Percentiles rank a stretch among this genome's conserved stretches.
Evolutionary conservation across 2,329 filamentous ascomycete genomes (phyloP).

Genomic region (Epichloe gansuensis): DNA sequence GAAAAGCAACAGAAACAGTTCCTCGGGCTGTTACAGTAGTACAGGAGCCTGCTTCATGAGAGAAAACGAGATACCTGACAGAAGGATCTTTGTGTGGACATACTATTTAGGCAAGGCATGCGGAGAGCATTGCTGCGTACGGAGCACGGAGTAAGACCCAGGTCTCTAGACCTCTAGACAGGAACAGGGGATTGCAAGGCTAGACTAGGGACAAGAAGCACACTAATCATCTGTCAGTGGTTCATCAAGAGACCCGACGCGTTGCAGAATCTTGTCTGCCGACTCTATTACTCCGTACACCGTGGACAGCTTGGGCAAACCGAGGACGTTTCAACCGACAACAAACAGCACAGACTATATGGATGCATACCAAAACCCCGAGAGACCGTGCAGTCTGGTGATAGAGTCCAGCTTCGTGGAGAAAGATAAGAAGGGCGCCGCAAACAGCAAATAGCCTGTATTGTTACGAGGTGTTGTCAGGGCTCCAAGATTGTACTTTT

Average conservation of each 20-base stretch:
- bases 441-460: no score
- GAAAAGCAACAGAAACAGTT: no score
- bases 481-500: no score
- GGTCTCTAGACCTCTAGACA: neutral
- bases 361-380: no score
- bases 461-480: no score
- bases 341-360: no score
- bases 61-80: neutral
- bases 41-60: neutral
- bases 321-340: neutral
- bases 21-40: no score
- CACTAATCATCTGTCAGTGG: neutral
- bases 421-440: no score
- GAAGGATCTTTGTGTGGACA: neutral
- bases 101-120: neutral
- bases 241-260: neutral
- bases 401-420: no score
- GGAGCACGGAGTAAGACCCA: neutral
- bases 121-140: neutral
- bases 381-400: no score
- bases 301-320: neutral
- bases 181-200: neutral
- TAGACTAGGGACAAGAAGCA: neutral
- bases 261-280: neutral
- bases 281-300: neutral